Evolutionary conservation across 228 moss, liverwort and hornwort species (phyloP), one percentile per base, ranked within the genome.

Genomic region (Sphagnum fallax): DNA sequence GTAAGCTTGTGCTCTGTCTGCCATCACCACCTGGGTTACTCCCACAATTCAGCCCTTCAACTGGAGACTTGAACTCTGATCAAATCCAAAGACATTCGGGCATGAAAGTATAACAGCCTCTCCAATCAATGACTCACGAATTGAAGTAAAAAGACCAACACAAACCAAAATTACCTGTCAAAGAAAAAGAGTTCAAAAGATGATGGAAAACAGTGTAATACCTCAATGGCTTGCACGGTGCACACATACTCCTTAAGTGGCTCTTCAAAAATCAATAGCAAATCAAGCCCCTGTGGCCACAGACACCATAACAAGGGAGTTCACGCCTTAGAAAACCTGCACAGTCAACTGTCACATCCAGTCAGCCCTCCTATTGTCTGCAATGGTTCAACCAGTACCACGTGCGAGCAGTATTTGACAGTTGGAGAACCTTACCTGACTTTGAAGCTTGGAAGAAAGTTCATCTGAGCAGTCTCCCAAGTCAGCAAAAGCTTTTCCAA

Each of bases 221-320:
- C 77, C 85, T 82, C 82, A 48, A 82, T 77, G 5, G 85, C 74
- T 53, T 85, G 85, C 62, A 85, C 76, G 7, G 78, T 85, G 47
- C 79, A 73, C 5, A 85, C 79, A 52, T 82, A 85, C 73, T 85
- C 85, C 68, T 85, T 85, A 71, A 85, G 67, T 16, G 85, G 85
- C 70, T 85, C 85, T 74, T 85, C 85, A 71, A 85, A 85, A 18
- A 76, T 81, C 79, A 85, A 79, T 16, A 85, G 72, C 72, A 82
- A 69, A 50, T 82, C 81, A 60, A 77, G 85, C 16, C 79, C 78
- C 82, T 85, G 81, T 13, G 32, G 32, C 32, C 32, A 32, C 32
- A 32, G 2, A 32, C 2, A 32, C 32, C 32, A 32, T 32, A 32
- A 32, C 32, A 32, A 32, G 32, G 32, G 32, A 32, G 32, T 47